A percentile compares a stretch with the other conserved stretches of the same genome.
phyloP scores from a whole-genome alignment of 2,329 filamentous ascomycete genomes.

The Nemania sp. region DNA sequence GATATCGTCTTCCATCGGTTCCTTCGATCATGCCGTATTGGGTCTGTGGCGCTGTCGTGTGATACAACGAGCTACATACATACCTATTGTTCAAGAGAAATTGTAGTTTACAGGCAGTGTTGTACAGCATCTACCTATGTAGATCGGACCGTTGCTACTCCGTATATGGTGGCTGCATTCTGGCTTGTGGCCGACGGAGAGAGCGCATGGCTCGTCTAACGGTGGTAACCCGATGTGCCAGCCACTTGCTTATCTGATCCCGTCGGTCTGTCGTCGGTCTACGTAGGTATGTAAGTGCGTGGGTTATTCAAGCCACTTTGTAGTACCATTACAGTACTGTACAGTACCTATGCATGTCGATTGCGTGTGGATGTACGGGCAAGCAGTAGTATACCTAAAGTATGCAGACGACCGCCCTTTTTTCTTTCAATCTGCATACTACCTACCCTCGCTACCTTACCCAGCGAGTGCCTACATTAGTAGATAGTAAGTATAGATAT shows the following conservation, averaged over 20 bases:
- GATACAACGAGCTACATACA: too few species aligned
- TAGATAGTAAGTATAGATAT: not conserved
- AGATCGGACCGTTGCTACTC: too few species aligned
- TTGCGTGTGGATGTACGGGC: not conserved
- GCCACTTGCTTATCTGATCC: slow-evolving; percentile 22
- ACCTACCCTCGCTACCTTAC: not conserved
- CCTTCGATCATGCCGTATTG: slow-evolving; percentile 15
- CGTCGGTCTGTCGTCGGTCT: slow-evolving; percentile 2
- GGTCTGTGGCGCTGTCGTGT: slow-evolving; percentile 14
- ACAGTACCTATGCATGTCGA: not conserved
- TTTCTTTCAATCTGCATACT: not conserved
- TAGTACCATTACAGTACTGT: not conserved
- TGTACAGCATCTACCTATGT: not conserved
- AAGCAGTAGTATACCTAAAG: too few species aligned
- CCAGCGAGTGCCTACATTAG: not conserved
- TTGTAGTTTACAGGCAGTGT: too few species aligned
- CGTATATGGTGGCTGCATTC: slow-evolving; percentile 9
- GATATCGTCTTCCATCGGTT: slow-evolving; percentile 8
- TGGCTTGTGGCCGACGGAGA: not conserved
- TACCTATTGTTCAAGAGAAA: too few species aligned
- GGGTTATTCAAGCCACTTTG: too few species aligned
- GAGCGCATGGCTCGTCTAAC: slow-evolving; percentile 14
- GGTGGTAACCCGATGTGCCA: slow-evolving; percentile 23
- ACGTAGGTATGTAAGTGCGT: not conserved
- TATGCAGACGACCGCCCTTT: not conserved